Base-by-base conservation (phyloP, 164 flowering plant species). In the Liquidambar formosana region DNA sequence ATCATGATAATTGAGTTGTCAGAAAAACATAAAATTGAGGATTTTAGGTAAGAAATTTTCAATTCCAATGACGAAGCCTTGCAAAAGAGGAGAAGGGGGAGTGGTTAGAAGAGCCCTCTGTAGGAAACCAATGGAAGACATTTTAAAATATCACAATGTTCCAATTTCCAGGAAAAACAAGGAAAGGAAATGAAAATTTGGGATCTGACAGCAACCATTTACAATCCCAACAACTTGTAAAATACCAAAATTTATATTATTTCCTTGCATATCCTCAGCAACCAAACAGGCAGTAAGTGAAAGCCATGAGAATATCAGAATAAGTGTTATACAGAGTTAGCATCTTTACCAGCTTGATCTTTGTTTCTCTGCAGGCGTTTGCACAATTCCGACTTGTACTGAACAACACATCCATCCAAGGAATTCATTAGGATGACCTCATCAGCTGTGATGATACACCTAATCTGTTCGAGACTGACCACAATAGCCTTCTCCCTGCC, bases 401-500 rank as follows among this genome's bases (percentile, higher is more conserved):
- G 94, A 75, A 82, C 71, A 21, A 90, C 97, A 77, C 81, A 76
- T 47, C 81, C 82, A 67, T 95, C 99, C 79, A 93, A 71, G 13
- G 99, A 93, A 69, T 95, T 93, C 96, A 91, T 88, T 67, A 95
- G 68, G 41, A 93, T 67, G 67, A 91, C 99, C 81, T 95, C 97
- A 53, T 95, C 94, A 19, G 97, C 87, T 41, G 93, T 93, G 61
- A 95, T 93, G 68, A 95, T 84, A 78, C 99, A 95, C 77, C 99
- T 83, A 57, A 95, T 92, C 75, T 91, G 91, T 66, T 93, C 99
- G 48, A 95, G 92, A 78, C 79, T 90, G 65, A 93, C 88, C 22
- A 95, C 97, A 74, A 95, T 93, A 45, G 99, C 99, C 78, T 84
- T 88, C 77, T 93, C 99, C 38, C 99, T 77, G 8, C 99, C 97